A percentile compares a stretch with the other conserved stretches of the same genome.
Evolutionary conservation across 1,284 basidiomycete genomes (phyloP).

Genomic region (Puccinia novopanici): DNA sequence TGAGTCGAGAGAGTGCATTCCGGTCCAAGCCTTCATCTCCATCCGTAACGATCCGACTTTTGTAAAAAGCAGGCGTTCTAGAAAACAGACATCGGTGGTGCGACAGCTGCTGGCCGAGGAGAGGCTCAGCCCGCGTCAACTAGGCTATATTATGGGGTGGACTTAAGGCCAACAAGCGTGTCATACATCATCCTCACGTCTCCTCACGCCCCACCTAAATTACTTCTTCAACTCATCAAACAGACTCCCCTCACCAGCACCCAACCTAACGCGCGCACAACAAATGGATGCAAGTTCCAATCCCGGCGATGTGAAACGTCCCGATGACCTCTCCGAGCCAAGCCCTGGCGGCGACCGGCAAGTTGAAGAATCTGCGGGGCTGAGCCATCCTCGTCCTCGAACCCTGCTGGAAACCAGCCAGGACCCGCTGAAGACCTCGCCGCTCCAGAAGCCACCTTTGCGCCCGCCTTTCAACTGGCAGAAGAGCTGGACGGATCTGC

Average conservation of each 20-base stretch:
- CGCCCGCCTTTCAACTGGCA: background rate
- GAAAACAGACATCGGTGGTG: background rate
- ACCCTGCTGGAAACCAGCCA: background rate
- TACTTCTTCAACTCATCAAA: background rate
- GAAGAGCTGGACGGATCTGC: background rate
- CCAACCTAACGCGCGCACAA: background rate
- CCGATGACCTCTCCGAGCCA: background rate
- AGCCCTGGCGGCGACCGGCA: background rate
- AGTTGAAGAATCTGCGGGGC: background rate
- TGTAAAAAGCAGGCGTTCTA: background rate
- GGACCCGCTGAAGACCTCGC: background rate
- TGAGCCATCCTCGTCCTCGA: background rate
- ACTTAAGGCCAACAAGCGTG: too few relatives aligned
- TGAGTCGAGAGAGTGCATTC: constrained; percentile 1
- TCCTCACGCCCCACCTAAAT: background rate
- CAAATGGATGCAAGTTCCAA: background rate
- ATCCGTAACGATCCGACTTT: background rate
- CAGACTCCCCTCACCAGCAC: too few relatives aligned
- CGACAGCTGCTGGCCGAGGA: background rate
- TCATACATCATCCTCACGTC: background rate
- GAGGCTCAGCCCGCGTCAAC: background rate
- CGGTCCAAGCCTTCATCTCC: too few relatives aligned
- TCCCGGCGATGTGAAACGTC: background rate
- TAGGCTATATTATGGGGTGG: background rate
- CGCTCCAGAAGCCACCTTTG: background rate